Evolutionary conservation across 148 eudicot species (phyloP), one percentile per base, ranked within the genome.

Genomic region (Chenopodium formosanum): DNA sequence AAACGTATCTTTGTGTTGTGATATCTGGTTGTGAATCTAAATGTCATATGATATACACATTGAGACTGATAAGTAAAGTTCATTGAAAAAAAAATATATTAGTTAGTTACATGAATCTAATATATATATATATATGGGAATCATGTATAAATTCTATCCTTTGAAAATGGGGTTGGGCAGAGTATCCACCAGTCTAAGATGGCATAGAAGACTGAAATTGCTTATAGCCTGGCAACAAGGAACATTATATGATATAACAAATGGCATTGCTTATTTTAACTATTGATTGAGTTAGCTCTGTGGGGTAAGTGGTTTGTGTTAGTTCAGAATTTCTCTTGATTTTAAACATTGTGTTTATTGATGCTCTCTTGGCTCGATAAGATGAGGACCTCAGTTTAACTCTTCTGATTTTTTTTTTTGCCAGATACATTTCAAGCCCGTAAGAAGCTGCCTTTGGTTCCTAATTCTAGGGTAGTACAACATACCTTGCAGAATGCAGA

Each of bases 351-450:
- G 31, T 66, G 4, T 13, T 27, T 9, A 3, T 66, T 66, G 34
- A 25, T 71, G 13, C 17, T 48, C 60, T 46, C 60, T 73, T 47
- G 60, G 60, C 62, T 62, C 17, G 19, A 25, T 20, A 25, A 20
- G 50, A 17, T 60, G 3, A 7, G 65, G 14, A 73, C 20, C 75
- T 32, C 34, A 10, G 53, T 47, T 69, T 65, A 69, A 25, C 9
- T 80, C 27, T 64, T 46, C 25, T 70, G 20, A 31, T 9, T 67
- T 50, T 58, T 69, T 29, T 84, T 46, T 83, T 52, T 83, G 52
- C 44, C 85, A 93, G 97, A 93, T 83, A 84, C 91, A 75, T 89
- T 81, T 81, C 87, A 92, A 79, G 85, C 92, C 62, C 92, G 81
- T 76, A 88, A 78, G 81, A 90, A 85, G 80, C 76, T 80, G 65